Base-by-base conservation (phyloP, 768 basidiomycete genomes). In the Inosperma sp. region DNA sequence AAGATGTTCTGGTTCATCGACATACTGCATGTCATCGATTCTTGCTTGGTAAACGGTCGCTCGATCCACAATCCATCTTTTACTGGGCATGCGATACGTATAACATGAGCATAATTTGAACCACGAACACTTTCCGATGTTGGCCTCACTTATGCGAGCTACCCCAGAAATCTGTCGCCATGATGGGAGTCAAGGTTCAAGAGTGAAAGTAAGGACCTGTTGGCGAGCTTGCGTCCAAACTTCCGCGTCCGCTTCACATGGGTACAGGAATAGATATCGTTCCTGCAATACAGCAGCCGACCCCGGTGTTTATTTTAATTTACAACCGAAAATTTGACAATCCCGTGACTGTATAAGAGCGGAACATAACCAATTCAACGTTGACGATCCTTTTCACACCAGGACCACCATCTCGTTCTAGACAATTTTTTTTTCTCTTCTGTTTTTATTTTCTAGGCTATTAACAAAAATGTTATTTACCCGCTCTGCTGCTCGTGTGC, bases 91-190 rank as follows among this genome's bases (percentile, higher is more conserved):
- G n/a, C n/a, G n/a, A n/a, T n/a, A n/a, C n/a, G 46, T 42, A 52
- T 34, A 16, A 31, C n/a, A 58, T 61, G 55, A 63, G 60, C 50
- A 53, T 44, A 43, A 36, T 9, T 29, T 23, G 19, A 43, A 49
- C 31, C 41, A 58, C 55, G 46, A 54, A 55, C 50, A 59, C 55
- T 53, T 53, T 49, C 48, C 64, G 77, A 72, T n/a, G n/a, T n/a
- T 65, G 47, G 58, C 62, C 72, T 73, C 68, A 90, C 88, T 85
- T 84, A 68, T 96, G 93, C 45, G 91, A 88, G 62, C 91, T 93
- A 23, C 82, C 77, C 90, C 90, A 96, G 64, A 92, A 95, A 69
- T 93, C 86, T 30, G 88, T 89, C 4, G 89, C 88, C 90, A 93
- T 93, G n/a, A 17, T 41, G 4, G n/a, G n/a, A 25, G 22, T 14